phyloP scores from a whole-genome alignment of 257 asterid genomes.

The Cruciata laevipes region DNA sequence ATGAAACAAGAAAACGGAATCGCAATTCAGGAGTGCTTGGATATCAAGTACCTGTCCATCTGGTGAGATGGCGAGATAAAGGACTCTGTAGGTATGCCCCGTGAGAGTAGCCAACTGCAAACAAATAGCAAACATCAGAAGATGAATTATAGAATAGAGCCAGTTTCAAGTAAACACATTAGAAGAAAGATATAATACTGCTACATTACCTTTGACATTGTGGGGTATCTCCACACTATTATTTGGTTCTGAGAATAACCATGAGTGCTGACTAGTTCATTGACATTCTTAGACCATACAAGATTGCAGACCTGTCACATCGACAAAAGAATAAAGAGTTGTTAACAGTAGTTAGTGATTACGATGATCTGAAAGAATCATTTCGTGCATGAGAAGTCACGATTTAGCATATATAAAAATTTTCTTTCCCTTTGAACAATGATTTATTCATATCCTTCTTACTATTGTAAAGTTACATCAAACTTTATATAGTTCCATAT shows the following conservation, averaged over 20 bases:
- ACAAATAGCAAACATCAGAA: constrained; percentile 18
- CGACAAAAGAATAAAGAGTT: background rate
- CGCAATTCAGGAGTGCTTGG: background rate
- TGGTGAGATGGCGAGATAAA: constrained; percentile 93
- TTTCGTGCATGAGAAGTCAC: background rate
- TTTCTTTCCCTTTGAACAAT: background rate
- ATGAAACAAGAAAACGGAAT: background rate
- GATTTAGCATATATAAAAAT: background rate
- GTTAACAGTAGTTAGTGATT: background rate
- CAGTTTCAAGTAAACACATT: background rate
- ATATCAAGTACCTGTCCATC: constrained; percentile 77
- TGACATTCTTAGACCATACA: constrained; percentile 97
- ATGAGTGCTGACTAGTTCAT: constrained; percentile 95
- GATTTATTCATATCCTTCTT: background rate
- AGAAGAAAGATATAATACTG: constrained; percentile 7
- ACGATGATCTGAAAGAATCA: background rate
- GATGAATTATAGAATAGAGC: constrained; percentile 1
- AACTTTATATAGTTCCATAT: background rate
- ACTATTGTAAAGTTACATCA: background rate
- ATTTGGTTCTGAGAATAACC: constrained; percentile 96
- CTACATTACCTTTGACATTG: constrained; percentile 76
- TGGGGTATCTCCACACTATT: constrained; percentile 85
- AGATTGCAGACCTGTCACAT: constrained; percentile 88
- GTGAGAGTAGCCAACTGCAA: constrained; percentile 87
- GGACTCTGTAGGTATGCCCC: constrained; percentile 85